phyloP scores from a whole-genome alignment of 805 yeast genomes.

The Brettanomyces custersianus region DNA sequence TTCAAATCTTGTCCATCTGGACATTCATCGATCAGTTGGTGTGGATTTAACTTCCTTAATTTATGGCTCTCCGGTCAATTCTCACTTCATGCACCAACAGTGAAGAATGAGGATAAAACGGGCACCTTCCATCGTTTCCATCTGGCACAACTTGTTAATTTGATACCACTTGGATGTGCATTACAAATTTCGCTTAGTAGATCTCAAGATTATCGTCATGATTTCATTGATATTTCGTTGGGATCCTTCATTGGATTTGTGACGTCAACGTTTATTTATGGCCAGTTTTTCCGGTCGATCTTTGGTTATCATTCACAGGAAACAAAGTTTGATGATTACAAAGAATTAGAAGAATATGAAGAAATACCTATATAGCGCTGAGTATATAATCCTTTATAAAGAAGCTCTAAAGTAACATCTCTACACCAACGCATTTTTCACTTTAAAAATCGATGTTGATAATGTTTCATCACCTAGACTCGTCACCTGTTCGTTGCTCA shows the following conservation, averaged over 20 bases:
- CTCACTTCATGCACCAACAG: not conserved
- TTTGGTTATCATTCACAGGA: slow-evolving; percentile 3
- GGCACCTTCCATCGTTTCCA: slow-evolving; percentile 4
- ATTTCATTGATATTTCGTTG: slow-evolving; percentile 65
- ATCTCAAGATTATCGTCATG: slow-evolving; percentile 88
- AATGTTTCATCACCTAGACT: no score
- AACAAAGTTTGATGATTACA: slow-evolving; percentile 4
- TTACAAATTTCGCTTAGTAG: slow-evolving; percentile 67
- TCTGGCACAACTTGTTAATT: slow-evolving; percentile 11
- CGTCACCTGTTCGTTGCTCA: no score
- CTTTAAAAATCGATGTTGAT: no score
- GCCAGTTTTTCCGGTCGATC: slow-evolving; percentile 18
- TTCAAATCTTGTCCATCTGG: slow-evolving; percentile 78
- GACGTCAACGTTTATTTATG: slow-evolving; percentile 31
- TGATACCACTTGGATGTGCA: slow-evolving; percentile 54
- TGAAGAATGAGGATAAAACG: not conserved
- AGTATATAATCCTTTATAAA: no score
- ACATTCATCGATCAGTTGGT: slow-evolving; percentile 61
- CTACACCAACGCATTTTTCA: no score
- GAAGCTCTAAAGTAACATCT: no score
- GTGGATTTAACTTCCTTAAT: slow-evolving; percentile 54
- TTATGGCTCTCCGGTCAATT: slow-evolving; percentile 28
- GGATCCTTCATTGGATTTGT: slow-evolving; percentile 60
- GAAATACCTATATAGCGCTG: slow-evolving; percentile 4
- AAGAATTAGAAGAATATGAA: slow-evolving; percentile 5